These are phyloP conservation scores for Alternaria rosae DNA, from an alignment of 2,329 filamentous ascomycete species.

Conservation along the genomic window DNA sequence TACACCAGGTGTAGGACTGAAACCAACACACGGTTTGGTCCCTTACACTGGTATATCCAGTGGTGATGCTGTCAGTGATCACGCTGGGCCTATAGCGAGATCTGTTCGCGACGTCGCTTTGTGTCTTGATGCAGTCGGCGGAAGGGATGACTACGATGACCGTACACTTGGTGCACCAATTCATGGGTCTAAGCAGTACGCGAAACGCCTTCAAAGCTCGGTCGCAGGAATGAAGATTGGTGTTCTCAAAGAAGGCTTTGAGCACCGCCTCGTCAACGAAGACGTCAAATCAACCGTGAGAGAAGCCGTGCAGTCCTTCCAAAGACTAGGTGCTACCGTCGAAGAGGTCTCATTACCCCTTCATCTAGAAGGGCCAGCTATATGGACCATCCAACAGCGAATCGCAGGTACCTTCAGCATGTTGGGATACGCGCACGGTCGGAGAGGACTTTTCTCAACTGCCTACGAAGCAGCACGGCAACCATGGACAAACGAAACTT, in stretches of 20 bases:
- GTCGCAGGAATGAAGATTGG: constrained; percentile 37
- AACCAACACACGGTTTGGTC: constrained; percentile 59
- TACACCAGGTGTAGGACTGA: constrained; percentile 41
- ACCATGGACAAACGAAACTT: constrained; percentile 58
- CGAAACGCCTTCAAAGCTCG: constrained; percentile 18
- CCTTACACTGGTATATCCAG: constrained; percentile 59
- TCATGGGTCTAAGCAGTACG: constrained; percentile 33
- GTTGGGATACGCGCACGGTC: constrained; percentile 30
- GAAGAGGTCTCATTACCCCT: constrained; percentile 38
- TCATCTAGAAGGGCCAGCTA: constrained; percentile 51
- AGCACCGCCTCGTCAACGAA: constrained; percentile 43
- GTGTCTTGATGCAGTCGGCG: constrained; percentile 40
- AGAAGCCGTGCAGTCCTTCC: constrained; percentile 50
- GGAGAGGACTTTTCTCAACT: constrained; percentile 30
- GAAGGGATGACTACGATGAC: constrained; percentile 42
- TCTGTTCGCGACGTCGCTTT: constrained; percentile 33
- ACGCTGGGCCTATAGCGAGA: constrained; percentile 47
- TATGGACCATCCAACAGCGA: constrained; percentile 49
- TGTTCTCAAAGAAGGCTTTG: constrained; percentile 36
- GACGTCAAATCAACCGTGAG: constrained; percentile 52
- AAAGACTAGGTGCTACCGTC: constrained; percentile 57
- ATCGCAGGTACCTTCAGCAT: constrained; percentile 56
- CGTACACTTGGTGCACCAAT: constrained; percentile 36
- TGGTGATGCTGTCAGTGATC: constrained; percentile 52
- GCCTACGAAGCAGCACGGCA: constrained; percentile 55